These are phyloP conservation scores for Xylaria sp. DNA, from an alignment of 2,329 filamentous ascomycete species.

Conservation along the genomic window DNA sequence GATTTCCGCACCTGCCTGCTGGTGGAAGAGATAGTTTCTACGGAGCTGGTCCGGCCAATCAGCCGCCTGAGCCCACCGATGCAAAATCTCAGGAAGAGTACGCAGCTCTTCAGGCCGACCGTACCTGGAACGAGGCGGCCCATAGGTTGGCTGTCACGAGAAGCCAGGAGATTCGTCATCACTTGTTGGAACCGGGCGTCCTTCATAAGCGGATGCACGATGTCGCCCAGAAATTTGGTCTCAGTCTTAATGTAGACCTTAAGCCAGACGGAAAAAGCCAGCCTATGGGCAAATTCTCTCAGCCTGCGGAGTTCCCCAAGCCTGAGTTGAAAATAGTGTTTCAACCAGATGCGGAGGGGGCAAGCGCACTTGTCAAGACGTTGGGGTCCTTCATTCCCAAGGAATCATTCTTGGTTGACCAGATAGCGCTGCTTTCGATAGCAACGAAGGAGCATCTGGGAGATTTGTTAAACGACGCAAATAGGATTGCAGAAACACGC, in stretches of 20 bases:
- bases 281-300: conserved; percentile 61
- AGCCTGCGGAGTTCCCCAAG: conserved; percentile 60
- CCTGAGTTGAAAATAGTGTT: conserved; percentile 65
- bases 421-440: conserved; percentile 84
- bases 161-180: conserved; percentile 77
- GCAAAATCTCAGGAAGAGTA: conserved; percentile 70
- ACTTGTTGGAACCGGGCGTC: conserved; percentile 76
- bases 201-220: conserved; percentile 68
- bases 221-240: conserved; percentile 67
- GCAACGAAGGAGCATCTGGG: conserved; percentile 83
- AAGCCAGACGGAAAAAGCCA: conserved; percentile 56
- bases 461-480: conserved; percentile 80
- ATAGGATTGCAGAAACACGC: conserved; percentile 74
- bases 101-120: conserved; percentile 72
- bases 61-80: conserved; percentile 62
- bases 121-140: conserved; percentile 73
- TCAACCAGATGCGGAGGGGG: conserved; percentile 68
- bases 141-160: conserved; percentile 68
- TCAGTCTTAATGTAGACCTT: conserved; percentile 66
- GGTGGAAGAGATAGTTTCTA: conserved; percentile 69
- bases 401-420: conserved; percentile 80
- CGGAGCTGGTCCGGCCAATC: conserved; percentile 73
- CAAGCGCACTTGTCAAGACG: conserved; percentile 69
- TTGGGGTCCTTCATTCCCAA: conserved; percentile 77
- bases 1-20: conserved; percentile 66